Conservation (phyloP, 148 eudicot genomes). For the Beta vulgaris region DNA sequence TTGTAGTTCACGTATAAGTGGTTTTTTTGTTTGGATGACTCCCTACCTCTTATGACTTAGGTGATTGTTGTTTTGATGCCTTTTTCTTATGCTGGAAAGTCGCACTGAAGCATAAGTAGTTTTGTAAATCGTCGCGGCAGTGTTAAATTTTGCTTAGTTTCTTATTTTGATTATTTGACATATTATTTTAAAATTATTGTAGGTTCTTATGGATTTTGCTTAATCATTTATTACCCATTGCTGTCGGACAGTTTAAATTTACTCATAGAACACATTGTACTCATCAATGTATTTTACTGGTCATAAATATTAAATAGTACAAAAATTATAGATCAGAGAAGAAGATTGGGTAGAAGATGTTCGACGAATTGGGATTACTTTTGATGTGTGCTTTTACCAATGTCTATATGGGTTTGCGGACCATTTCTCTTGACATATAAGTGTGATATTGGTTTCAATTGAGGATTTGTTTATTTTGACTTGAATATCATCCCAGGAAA, state of each 20-base stretch:
- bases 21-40: not conserved
- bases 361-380: not conserved
- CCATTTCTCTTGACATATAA: not conserved
- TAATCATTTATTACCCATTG: too few species aligned
- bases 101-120: not conserved
- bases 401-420: not conserved
- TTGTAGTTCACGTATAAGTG: not conserved
- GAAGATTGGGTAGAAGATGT: too few species aligned
- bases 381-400: not conserved
- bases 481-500: constrained; percentile 47
- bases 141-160: not conserved
- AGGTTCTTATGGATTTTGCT: too few species aligned
- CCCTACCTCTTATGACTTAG: not conserved
- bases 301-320: too few species aligned
- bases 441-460: not conserved
- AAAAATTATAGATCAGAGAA: too few species aligned
- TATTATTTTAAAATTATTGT: too few species aligned
- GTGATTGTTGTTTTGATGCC: not conserved
- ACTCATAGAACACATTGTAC: too few species aligned
- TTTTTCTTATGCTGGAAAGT: not conserved
- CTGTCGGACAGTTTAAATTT: too few species aligned
- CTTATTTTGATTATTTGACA: too few species aligned
- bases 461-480: constrained; percentile 11
- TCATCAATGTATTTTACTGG: too few species aligned
- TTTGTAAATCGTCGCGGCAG: too few species aligned